Evolutionary conservation across 129 eudicot genomes (phyloP).

Genomic region (Daucus carota): DH1_v3.0 NC_030385.2:4995501-4996000

Average conservation of each 20-base stretch:
- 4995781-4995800: conserved; percentile 69
- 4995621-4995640: conserved; percentile 55
- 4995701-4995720: conserved; percentile 61
- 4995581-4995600: conserved; percentile 4
- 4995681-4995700: conserved; percentile 63
- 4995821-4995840: conserved; percentile 56
- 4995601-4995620: conserved; percentile 52
- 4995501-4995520: too few species aligned
- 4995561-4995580: neutral
- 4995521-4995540: too few species aligned
- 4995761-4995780: conserved; percentile 58
- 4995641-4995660: conserved; percentile 55
- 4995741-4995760: conserved; percentile 46
- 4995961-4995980: neutral
- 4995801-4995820: conserved; percentile 64
- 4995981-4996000: neutral
- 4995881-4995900: neutral
- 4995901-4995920: neutral
- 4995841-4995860: conserved; percentile 55
- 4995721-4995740: conserved; percentile 42
- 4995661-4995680: conserved; percentile 76
- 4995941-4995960: neutral
- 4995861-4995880: neutral
- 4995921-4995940: neutral
- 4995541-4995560: neutral